These are phyloP conservation scores for Hericium erinaceus DNA, from an alignment of 768 basidiomycete species.

Conservation along the genomic window DNA sequence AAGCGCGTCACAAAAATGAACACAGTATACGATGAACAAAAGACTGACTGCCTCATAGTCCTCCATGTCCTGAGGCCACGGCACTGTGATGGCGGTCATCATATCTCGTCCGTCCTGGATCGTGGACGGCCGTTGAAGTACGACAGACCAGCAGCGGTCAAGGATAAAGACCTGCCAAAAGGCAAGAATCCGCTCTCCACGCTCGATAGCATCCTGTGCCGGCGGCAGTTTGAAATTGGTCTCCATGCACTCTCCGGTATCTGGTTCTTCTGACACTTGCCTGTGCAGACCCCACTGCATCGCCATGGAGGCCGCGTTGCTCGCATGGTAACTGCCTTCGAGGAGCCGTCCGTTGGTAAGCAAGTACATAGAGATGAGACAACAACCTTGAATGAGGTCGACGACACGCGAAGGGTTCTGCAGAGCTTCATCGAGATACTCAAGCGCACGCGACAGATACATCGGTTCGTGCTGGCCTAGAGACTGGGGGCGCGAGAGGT, in stretches of 20 bases:
- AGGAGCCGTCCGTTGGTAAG: constrained; percentile 64
- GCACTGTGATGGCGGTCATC: constrained; percentile 53
- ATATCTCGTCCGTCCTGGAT: constrained; percentile 56
- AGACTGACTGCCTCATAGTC: constrained; percentile 59
- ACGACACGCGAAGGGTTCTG: constrained; percentile 44
- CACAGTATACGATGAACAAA: not conserved
- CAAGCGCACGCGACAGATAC: constrained; percentile 57
- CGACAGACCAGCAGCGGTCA: constrained; percentile 75
- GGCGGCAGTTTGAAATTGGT: constrained; percentile 45
- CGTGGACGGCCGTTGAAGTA: constrained; percentile 55
- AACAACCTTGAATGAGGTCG: constrained; percentile 71
- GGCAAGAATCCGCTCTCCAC: constrained; percentile 62
- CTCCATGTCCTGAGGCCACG: constrained; percentile 68
- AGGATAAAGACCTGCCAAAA: constrained; percentile 83
- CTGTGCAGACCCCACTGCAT: constrained; percentile 65
- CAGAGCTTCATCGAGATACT: constrained; percentile 55
- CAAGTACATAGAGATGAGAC: constrained; percentile 68
- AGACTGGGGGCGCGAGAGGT: constrained; percentile 62
- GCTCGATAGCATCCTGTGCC: constrained; percentile 46
- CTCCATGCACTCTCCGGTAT: constrained; percentile 17
- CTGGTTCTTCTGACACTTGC: constrained; percentile 27
- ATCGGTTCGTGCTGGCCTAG: constrained; percentile 64
- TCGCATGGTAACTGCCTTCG: constrained; percentile 74
- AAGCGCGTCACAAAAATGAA: not conserved
- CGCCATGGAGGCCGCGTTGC: constrained; percentile 63